Base-by-base conservation (phyloP, 2,329 filamentous ascomycete genomes). In the Pseudogymnoascus sp. region DNA sequence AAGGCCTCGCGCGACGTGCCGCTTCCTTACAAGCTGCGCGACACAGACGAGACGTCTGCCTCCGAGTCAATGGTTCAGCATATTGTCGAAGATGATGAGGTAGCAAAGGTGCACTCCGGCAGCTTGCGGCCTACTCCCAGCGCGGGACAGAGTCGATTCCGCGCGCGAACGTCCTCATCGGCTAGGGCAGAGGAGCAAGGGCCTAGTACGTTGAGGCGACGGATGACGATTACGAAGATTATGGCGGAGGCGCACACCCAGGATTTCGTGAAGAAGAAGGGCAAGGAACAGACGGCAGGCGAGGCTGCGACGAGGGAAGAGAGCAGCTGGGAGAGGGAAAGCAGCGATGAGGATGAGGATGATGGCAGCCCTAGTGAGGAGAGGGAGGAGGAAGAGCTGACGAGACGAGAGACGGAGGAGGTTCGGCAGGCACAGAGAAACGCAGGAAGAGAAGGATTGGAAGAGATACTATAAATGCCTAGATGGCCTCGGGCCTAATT, bases 1-100 rank as follows among this genome's bases (percentile, higher is more conserved):
- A 91, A 95, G 65, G 94, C 94, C 3, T 91, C 87, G 2, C 83
- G 93, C 61, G 92, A 97, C 68, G 83, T 96, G 0, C 91, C 91
- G 0, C 79, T 97, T 0, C 93, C 93, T 0, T 97, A 97, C 71
- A 80, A 84, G 58, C 75, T 86, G 9, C 22, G 25, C 54, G 78
- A 82, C 61, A 9, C 60, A n/a, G 37, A 37, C 11, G 37, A 58
- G 18, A 62, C 25, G 2, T 30, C 34, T 3, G 34, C 38, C 16
- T 58, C 57, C 2, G 57, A 39, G 57, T 38, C 34, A 3, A 38
- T 38, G 18, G 57, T 39, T 25, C 57, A 25, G 34, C 34, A n/a
- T 38, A n/a, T 60, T 32, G 58, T 20, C 16, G 34, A 30, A 6
- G 38, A 32, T 7, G 57, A 16, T 4, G 34, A 39, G 16, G 3